Evolutionary conservation across 768 basidiomycete genomes (phyloP).

Genomic region (Crepidotus variabilis): DNA sequence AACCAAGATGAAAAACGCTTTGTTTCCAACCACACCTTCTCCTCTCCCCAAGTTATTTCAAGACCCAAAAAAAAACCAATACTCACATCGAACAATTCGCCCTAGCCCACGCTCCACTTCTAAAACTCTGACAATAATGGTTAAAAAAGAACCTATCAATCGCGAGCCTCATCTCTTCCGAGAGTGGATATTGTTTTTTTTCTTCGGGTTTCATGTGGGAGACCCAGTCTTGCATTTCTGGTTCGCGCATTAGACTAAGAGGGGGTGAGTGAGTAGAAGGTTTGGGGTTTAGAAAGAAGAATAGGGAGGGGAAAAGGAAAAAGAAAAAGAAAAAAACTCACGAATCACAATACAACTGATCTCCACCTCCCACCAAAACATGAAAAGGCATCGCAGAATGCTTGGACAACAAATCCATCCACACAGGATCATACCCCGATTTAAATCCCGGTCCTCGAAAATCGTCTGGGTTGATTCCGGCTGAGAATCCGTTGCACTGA

Average conservation of each 20-base stretch:
- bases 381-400: conserved; percentile 85
- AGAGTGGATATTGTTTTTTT: conserved; percentile 58
- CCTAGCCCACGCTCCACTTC: conserved; percentile 84
- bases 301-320: neutral
- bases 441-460: conserved; percentile 80
- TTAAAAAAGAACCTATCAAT: conserved; percentile 90
- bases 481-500: conserved; percentile 85
- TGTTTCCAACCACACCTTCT: neutral
- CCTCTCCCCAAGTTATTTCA: no score
- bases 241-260: conserved; percentile 74
- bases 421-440: conserved; percentile 85
- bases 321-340: conserved; percentile 25
- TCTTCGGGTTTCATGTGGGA: conserved; percentile 49
- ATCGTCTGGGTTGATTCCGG: conserved; percentile 86
- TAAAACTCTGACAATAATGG: conserved; percentile 85
- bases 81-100: conserved; percentile 88
- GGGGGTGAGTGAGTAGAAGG: neutral
- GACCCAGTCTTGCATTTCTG: conserved; percentile 87
- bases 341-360: conserved; percentile 88
- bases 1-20: conserved; percentile 1
- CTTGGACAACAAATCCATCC: conserved; percentile 86
- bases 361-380: conserved; percentile 89
- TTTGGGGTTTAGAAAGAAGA: neutral
- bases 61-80: neutral
- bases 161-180: conserved; percentile 66